Base-by-base conservation (phyloP, 2,329 filamentous ascomycete species). In the Boeremia lycopersici region DNA sequence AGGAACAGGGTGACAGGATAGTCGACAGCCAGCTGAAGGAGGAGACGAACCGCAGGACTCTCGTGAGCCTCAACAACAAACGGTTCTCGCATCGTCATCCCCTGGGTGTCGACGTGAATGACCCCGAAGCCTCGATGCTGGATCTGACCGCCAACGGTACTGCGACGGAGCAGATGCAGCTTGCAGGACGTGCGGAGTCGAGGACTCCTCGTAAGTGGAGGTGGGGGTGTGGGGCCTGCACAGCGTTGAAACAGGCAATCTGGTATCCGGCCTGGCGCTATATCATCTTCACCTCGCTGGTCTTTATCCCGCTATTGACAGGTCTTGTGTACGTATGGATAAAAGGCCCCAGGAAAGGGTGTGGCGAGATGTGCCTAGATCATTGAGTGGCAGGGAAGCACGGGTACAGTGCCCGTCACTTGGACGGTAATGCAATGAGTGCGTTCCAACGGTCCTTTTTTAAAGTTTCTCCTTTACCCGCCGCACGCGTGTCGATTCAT, bases 21-120 rank as follows among this genome's bases (percentile, higher is more conserved):
- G 23, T 49, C 15, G n/a, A 42, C 13, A 19, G 36, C 17, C 13
- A 44, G 28, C 30, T 34, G 12, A 41, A 35, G 17, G 17, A 12
- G 10, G 35, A 34, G 4, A 15, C 26, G 4, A 26, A 35, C 2
- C n/a, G 33, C 9, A 34, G 7, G 15, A 29, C n/a, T 11, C 17
- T 15, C 34, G 28, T 38, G 13, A 11, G 38, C 13, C 8, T 33
- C 9, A 41, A 48, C 39, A 38, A 33, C 33, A 48, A 13, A 15
- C 38, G 50, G 2, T 53, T 53, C 44, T 48, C 50, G 10, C 50
- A 53, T 25, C 13, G 11, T 0, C 25, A 31, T 15, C 50, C 50
- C 4, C 9, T 31, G 23, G 50, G 50, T 4, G 13, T 48, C 30
- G 36, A 38, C 6, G 26, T 17, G 2, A 29, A 42, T 10, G 43